Evolutionary conservation across 1,284 basidiomycete species (phyloP).

Genomic region (Sporisorium iseilematis-ciliati): DNA sequence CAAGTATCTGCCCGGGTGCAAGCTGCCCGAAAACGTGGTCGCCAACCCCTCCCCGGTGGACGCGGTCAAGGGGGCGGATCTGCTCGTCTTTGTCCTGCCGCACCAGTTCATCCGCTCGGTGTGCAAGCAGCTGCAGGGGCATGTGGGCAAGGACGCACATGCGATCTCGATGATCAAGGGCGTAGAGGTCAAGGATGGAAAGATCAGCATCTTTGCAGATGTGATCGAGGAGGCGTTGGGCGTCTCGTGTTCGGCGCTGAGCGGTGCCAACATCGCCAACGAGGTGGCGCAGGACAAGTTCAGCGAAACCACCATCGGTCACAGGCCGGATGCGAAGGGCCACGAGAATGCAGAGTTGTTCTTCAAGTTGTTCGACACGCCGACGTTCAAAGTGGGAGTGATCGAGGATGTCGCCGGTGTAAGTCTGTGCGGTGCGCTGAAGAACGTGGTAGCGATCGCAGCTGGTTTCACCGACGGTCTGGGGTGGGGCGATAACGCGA

Average conservation of each 20-base stretch:
- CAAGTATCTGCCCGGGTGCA: constrained; percentile 74
- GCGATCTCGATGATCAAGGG: constrained; percentile 71
- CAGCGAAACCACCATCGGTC: constrained; percentile 75
- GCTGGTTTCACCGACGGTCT: constrained; percentile 75
- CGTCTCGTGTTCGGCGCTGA: constrained; percentile 73
- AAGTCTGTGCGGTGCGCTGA: constrained; percentile 74
- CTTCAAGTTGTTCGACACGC: constrained; percentile 72
- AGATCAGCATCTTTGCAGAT: constrained; percentile 75
- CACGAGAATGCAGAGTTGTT: constrained; percentile 58
- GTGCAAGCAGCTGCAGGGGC: constrained; percentile 63
- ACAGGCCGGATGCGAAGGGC: constrained; percentile 68
- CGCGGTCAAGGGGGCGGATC: constrained; percentile 73
- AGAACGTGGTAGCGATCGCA: constrained; percentile 75
- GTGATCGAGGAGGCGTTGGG: constrained; percentile 74
- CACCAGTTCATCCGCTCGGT: constrained; percentile 72
- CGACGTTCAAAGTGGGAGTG: constrained; percentile 73
- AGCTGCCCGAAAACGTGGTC: constrained; percentile 73
- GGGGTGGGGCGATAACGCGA: constrained; percentile 75
- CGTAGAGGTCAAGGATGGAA: constrained; percentile 70
- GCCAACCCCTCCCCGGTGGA: constrained; percentile 73
- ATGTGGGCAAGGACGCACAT: constrained; percentile 60
- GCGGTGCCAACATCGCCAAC: constrained; percentile 75
- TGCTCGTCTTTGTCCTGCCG: constrained; percentile 74
- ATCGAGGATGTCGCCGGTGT: constrained; percentile 75
- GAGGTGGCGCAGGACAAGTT: constrained; percentile 74